A percentile compares a stretch with the other conserved stretches of the same genome.
Conservation (phyloP, 176 grass and related monocot genomes). For the Paspalum vaginatum region DNA sequence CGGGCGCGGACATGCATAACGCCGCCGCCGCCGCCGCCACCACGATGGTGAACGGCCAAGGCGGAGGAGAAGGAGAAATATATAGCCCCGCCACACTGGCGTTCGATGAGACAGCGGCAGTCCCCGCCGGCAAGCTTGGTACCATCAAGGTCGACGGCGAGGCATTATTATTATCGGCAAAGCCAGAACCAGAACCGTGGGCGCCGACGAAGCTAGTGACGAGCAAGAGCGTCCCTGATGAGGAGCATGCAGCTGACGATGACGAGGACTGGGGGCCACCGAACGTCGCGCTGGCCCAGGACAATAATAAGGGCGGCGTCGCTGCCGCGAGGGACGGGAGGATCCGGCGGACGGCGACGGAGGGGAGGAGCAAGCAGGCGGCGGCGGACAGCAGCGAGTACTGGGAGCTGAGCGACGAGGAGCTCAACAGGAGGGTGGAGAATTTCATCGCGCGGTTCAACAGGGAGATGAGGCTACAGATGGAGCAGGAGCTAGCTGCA, state of each 20-base stretch:
- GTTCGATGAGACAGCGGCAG: not conserved
- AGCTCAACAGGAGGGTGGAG: conserved; percentile 82
- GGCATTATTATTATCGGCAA: not conserved
- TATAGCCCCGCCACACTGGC: not conserved
- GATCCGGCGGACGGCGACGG: conserved; percentile 32
- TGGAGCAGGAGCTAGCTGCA: conserved; percentile 38
- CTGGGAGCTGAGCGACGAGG: conserved; percentile 70
- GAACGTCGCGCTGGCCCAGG: not conserved
- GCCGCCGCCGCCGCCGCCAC: too few relatives aligned
- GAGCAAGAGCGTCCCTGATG: conserved; percentile 1
- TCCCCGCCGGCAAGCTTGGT: not conserved
- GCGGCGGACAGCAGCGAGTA: conserved; percentile 45
- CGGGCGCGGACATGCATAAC: too few relatives aligned
- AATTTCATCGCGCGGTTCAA: conserved; percentile 89
- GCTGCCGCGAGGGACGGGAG: not conserved
- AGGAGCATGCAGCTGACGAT: not conserved
- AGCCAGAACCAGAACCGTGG: not conserved
- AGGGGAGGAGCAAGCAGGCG: conserved; percentile 21
- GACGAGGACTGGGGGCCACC: not conserved
- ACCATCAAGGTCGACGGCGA: not conserved
- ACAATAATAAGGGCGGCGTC: not conserved
- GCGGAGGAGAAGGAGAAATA: not conserved
- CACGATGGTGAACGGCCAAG: too few relatives aligned
- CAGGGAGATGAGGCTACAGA: conserved; percentile 62
- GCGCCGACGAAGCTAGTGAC: not conserved